These are phyloP conservation scores for Senna tora DNA, from an alignment of 306 rosid genomes.

Conservation along the genomic window DNA sequence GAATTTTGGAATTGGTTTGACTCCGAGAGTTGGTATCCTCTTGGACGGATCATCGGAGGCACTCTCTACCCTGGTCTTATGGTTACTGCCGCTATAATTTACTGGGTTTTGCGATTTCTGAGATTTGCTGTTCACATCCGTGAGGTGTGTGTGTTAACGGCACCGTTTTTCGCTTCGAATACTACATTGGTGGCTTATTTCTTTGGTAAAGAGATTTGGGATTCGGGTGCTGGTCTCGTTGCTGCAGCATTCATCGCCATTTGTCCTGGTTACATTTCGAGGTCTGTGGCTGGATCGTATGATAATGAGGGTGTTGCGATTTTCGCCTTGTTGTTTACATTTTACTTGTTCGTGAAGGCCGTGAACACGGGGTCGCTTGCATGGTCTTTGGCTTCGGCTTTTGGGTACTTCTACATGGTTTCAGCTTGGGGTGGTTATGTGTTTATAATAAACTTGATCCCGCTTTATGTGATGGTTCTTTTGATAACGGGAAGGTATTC, in stretches of 20 bases:
- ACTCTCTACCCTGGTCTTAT: slow-evolving; percentile 95
- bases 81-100: slow-evolving; percentile 86
- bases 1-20: slow-evolving; percentile 99
- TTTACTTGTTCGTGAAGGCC: slow-evolving; percentile 91
- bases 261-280: slow-evolving; percentile 92
- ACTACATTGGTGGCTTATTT: slow-evolving; percentile 88
- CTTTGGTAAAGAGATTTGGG: slow-evolving; percentile 94
- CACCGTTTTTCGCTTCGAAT: slow-evolving; percentile 94
- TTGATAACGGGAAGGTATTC: slow-evolving; percentile 88
- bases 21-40: slow-evolving; percentile 92
- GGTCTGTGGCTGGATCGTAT: slow-evolving; percentile 95
- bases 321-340: slow-evolving; percentile 78
- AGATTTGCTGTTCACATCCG: slow-evolving; percentile 88
- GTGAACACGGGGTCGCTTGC: slow-evolving; percentile 91
- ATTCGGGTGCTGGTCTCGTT: slow-evolving; percentile 89
- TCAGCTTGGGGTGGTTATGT: slow-evolving; percentile 99
- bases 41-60: slow-evolving; percentile 92
- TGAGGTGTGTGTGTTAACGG: slow-evolving; percentile 91
- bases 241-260: slow-evolving; percentile 97
- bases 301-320: slow-evolving; percentile 97
- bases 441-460: slow-evolving; percentile 80
- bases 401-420: slow-evolving; percentile 96
- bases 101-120: slow-evolving; percentile 64
- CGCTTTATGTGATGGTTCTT: slow-evolving; percentile 84
- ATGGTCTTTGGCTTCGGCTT: slow-evolving; percentile 89